Conservation (phyloP, 176 grass and related monocot genomes). For the Phragmites australis region DNA sequence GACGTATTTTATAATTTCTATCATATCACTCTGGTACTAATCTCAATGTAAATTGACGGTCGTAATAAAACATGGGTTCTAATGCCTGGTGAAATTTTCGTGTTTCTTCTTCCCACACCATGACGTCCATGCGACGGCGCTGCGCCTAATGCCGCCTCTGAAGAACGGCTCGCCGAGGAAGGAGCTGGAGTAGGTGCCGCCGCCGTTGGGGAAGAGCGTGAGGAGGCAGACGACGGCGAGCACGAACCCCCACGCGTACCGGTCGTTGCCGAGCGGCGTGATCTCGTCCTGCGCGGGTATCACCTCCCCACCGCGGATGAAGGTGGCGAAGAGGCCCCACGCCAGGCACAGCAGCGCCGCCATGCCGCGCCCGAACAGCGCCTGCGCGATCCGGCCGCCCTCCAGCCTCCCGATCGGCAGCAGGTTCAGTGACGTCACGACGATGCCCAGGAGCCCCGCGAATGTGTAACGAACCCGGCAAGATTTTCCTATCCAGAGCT, state of each 20-base stretch:
- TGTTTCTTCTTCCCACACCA: slow-evolving; percentile 2
- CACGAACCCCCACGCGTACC: slow-evolving; percentile 65
- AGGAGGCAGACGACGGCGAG: slow-evolving; percentile 77
- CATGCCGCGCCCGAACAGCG: slow-evolving; percentile 63
- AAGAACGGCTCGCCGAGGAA: slow-evolving; percentile 80
- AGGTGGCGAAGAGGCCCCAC: slow-evolving; percentile 91
- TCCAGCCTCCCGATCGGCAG: slow-evolving; percentile 83
- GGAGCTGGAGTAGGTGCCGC: slow-evolving; percentile 78
- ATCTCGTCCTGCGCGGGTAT: slow-evolving; percentile 94
- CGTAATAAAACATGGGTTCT: too few species aligned
- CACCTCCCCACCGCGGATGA: slow-evolving; percentile 91
- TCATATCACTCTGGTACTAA: too few species aligned
- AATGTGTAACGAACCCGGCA: too few species aligned
- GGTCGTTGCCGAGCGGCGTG: slow-evolving; percentile 65
- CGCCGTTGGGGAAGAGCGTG: slow-evolving; percentile 91
- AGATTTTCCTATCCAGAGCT: too few species aligned
- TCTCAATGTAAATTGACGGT: too few species aligned
- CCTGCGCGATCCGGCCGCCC: slow-evolving; percentile 84
- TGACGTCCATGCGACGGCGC: background rate
- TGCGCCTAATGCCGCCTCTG: slow-evolving; percentile 51
- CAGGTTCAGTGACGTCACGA: slow-evolving; percentile 96
- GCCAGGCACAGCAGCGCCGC: slow-evolving; percentile 82
- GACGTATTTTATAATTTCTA: too few species aligned
- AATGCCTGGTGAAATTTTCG: too few species aligned
- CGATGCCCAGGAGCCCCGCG: slow-evolving; percentile 91